Evolutionary conservation across 352 stramenopile genomes (phyloP), one percentile per base, ranked within the genome.

Genomic region (Plasmopara halstedii): DNA sequence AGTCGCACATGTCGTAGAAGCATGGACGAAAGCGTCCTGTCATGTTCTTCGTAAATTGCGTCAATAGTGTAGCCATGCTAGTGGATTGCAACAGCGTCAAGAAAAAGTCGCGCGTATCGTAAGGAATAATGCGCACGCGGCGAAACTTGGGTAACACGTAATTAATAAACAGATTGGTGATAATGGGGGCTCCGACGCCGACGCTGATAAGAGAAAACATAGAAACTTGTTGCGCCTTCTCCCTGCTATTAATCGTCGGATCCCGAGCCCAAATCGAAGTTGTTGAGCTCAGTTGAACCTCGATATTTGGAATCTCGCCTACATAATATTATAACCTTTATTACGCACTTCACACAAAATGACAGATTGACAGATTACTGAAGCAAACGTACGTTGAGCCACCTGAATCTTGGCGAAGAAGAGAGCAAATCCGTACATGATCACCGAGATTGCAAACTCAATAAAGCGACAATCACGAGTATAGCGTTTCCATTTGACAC

Each of bases 1-100:
- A 92, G 31, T 76, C 64, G 56, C 80, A 92, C 77, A 92, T 92
- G 53, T 87, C 69, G 50, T 89, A 84, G 47, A 89, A 91, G 58
- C 70, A 83, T 31, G 80, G 80, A 22, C 80, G 77, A 50, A 91
- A 88, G 27, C 80, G 73, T 18, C 80, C 80, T 0, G 73, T 82
- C 58, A 83, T 72, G 62, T 82, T 84, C 62, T 91, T 91, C 19
- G 71, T 75, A 40, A 91, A 86, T 40, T 91, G 76, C 15, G 80
- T 91, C 21, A 88, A 50, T 21, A 88, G 32, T 27, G 67, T 65
- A 18, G 65, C 61, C 51, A 91, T 67, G 8, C 70, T 67, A 7
- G 62, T 70, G 6, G 77, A 84, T 49, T 78, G 66, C 29, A 83
- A 49, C 4, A 91, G 56, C 29, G 64, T 85, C 50, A 91, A 45